Base-by-base conservation (phyloP, 768 basidiomycete genomes). In the Lentinula aciculospora region DNA sequence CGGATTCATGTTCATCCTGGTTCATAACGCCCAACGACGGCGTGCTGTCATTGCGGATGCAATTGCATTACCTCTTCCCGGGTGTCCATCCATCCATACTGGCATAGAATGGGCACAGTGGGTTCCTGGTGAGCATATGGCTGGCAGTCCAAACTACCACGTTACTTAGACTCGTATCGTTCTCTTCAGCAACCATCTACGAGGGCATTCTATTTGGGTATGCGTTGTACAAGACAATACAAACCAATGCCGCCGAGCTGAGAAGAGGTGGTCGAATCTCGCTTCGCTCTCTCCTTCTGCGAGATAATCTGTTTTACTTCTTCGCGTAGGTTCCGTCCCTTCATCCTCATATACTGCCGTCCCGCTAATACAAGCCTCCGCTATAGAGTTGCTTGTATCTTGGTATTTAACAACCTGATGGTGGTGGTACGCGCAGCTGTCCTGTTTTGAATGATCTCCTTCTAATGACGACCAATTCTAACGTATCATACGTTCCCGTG, bases 371-470 rank as follows among this genome's bases (percentile, higher is more conserved):
- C n/a, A n/a, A n/a, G n/a, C n/a, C n/a, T 46, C 34, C n/a, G 13
- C 31, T 45, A 2, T 47, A 79, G 77, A 6, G 68, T 81, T 13
- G 65, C 72, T 0, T 61, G 67, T 46, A 60, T 79, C 3, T 66
- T 81, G 6, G 53, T 78, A 0, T 74, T 78, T 63, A 79, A 79
- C 60, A 77, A 76, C 59, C 63, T 79, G 13, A 79, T 78, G 78
- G 75, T 78, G 6, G 71, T 77, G 23, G 69, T 70, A 48, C 66
- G 74, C n/a, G n/a, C n/a, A n/a, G n/a, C n/a, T 66, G 60, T 59
- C 19, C 21, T 15, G 15, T 15, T 6, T 51, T 9, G 4, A 21
- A 10, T n/a, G n/a, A n/a, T n/a, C n/a, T n/a, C n/a, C n/a, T n/a
- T n/a, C n/a, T n/a, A n/a, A n/a, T n/a, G n/a, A n/a, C n/a, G n/a